Evolutionary conservation across 2,329 filamentous ascomycete genomes (phyloP), one percentile per base, ranked within the genome.

Genomic region (Pyrenophora graminea): DNA sequence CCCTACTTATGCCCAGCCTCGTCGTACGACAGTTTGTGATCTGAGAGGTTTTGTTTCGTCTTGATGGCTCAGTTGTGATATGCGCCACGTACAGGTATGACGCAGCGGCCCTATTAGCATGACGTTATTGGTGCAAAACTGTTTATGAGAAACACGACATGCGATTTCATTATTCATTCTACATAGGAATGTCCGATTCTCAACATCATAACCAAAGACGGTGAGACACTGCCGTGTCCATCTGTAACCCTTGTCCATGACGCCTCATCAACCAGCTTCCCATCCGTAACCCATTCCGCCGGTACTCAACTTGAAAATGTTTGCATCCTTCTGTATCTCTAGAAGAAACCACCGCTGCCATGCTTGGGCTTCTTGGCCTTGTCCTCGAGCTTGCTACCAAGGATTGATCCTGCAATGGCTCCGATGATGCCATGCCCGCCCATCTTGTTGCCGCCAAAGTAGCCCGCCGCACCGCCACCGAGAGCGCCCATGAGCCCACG

Each of bases 401-500:
- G 48, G 39, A 86, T 75, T 0, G 82, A 83, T 48, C 83, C 83
- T 3, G 81, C 80, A 23, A 86, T 66, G 1, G 82, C 79, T 9
- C 83, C 83, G 8, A 86, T 67, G 25, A 86, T 70, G 3, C 81
- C 81, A n/a, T 80, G 74, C n/a, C 76, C 74, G 18, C 76, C 79
- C 58, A 81, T 76, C 66, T 83, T 82, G 61, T 78, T 75, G 15
- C 83, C 83, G 5, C 82, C 73, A 55, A 80, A 79, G 56, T 79
- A 80, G 1, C 83, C 84, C 3, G 82, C 80, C 3, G 81, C 76
- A 37, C 80, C 82, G 37, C 84, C 84, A 12, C 79, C 80, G 3
- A 85, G 68, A 3, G 82, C 79, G 39, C 83, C 81, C 61, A 81
- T 78, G 4, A 85, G 71, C 32, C 82, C 83, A 48, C 83, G 79